Base-by-base conservation (phyloP, 169 alveolate species). In the Prorocentrum cordatum region DNA sequence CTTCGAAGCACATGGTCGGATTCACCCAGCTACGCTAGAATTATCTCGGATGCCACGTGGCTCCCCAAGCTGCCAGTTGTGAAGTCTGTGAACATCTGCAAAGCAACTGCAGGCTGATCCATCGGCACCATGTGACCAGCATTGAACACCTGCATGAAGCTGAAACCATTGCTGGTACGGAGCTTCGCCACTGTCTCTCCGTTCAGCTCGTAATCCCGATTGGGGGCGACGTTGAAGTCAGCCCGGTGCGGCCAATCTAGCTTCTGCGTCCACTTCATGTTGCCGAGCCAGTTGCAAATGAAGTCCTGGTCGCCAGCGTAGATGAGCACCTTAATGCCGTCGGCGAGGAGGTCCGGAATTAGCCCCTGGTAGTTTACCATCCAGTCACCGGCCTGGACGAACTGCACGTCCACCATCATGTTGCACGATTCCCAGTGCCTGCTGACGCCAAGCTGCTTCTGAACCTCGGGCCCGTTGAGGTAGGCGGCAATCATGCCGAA, bases 41-140 rank as follows among this genome's bases (percentile, higher is more conserved):
- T n/a, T n/a, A n/a, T n/a, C n/a, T n/a, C n/a, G n/a, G n/a, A n/a
- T n/a, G n/a, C n/a, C n/a, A n/a, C n/a, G n/a, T n/a, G n/a, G n/a
- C n/a, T n/a, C n/a, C n/a, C n/a, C n/a, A n/a, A n/a, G n/a, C n/a
- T n/a, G n/a, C n/a, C n/a, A n/a, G n/a, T n/a, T n/a, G n/a, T 70
- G 24, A 82, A 82, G 80, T 82, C 80, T 27, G 58, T 36, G 32
- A 82, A 39, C 90, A 82, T 82, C 38, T 82, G 67, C 68, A 82
- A 35, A 31, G 90, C 90, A 24, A 82, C 90, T 58, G 61, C 38
- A 3, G 90, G 90, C 68, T 82, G 90, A 32, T 82, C 90, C 90
- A 82, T 82, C 18, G 90, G 90, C 68, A 82, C 90, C 90, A 82
- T 82, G 45, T 82, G 90, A 22, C 90, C 90, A 4, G 90, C 90